A percentile compares a stretch with the other conserved stretches of the same genome.
phyloP scores from a whole-genome alignment of 2,329 filamentous ascomycete species.

The Nemania sp. region DNA sequence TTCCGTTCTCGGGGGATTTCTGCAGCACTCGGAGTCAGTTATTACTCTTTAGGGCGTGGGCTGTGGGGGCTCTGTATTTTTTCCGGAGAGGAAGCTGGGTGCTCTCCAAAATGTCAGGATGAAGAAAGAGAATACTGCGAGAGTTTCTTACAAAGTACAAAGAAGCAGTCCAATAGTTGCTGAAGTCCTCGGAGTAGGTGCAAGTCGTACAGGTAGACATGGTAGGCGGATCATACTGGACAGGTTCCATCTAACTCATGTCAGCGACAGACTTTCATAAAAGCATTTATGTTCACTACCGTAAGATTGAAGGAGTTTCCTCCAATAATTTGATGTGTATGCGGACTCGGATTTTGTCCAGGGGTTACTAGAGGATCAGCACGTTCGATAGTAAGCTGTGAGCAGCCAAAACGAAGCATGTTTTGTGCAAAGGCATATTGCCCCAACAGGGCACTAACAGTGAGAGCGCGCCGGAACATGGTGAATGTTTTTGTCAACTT shows the following conservation, averaged over 20 bases:
- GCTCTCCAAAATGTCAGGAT: too few relatives aligned
- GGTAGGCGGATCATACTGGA: not conserved
- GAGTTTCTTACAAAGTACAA: constrained; percentile 40
- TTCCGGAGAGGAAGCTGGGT: too few relatives aligned
- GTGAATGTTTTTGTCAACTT: not conserved
- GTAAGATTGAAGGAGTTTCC: constrained; percentile 45
- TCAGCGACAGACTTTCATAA: not conserved
- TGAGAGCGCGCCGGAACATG: not conserved
- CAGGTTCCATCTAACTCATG: not conserved
- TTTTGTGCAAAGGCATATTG: constrained; percentile 45
- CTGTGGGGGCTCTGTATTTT: too few relatives aligned
- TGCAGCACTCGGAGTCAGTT: too few relatives aligned
- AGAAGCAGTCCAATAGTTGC: constrained; percentile 52
- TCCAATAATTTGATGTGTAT: constrained; percentile 50
- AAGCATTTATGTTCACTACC: not conserved
- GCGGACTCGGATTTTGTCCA: constrained; percentile 45
- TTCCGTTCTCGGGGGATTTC: not conserved
- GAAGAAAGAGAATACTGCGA: too few relatives aligned
- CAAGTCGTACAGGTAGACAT: constrained; percentile 44
- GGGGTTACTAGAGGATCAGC: constrained; percentile 49
- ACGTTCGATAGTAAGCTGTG: constrained; percentile 51
- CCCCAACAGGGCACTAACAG: not conserved
- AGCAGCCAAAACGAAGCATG: constrained; percentile 53
- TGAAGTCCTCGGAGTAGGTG: constrained; percentile 44
- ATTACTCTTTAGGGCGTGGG: too few relatives aligned